These are phyloP conservation scores for Neofusicoccum umdonicola DNA, from an alignment of 2,329 filamentous ascomycete species.

Conservation along the genomic window DNA sequence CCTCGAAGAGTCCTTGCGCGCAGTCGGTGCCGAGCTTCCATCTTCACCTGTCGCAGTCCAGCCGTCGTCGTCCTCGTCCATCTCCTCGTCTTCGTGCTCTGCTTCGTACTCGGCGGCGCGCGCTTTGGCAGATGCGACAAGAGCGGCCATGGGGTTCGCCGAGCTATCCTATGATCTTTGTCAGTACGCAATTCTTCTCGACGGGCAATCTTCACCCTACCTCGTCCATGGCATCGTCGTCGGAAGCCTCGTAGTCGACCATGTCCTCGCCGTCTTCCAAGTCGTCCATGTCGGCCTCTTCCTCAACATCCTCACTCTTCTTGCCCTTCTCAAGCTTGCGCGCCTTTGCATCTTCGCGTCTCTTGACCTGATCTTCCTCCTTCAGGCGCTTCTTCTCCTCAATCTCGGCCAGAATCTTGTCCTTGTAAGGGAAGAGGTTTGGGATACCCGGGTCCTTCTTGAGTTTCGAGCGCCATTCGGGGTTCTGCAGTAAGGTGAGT, in stretches of 20 bases:
- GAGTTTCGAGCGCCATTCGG: constrained; percentile 89
- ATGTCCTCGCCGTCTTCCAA: constrained; percentile 37
- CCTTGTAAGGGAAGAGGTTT: constrained; percentile 96
- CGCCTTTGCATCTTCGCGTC: constrained; percentile 65
- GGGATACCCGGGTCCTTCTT: constrained; percentile 99
- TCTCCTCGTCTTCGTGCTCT: constrained; percentile 59
- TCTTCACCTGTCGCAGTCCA: constrained; percentile 49
- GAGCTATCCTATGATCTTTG: constrained; percentile 48
- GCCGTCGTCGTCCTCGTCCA: constrained; percentile 56
- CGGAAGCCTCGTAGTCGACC: constrained; percentile 49
- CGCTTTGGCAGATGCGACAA: constrained; percentile 77
- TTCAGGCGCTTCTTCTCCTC: constrained; percentile 82
- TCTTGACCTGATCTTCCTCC: constrained; percentile 68
- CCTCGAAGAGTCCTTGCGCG: constrained; percentile 63
- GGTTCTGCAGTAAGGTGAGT: constrained; percentile 60
- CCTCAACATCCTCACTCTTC: constrained; percentile 42
- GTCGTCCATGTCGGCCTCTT: constrained; percentile 51
- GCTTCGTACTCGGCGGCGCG: constrained; percentile 74
- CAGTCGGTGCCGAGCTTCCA: constrained; percentile 33
- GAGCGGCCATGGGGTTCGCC: constrained; percentile 86
- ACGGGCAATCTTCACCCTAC: constrained; percentile 23
- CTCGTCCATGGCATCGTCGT: constrained; percentile 59
- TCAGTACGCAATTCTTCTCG: constrained; percentile 17
- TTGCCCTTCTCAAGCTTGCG: constrained; percentile 38
- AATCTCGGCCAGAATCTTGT: constrained; percentile 89